phyloP scores from a whole-genome alignment of 2,329 filamentous ascomycete species.

The Aspergillus novoparasiticus region DNA sequence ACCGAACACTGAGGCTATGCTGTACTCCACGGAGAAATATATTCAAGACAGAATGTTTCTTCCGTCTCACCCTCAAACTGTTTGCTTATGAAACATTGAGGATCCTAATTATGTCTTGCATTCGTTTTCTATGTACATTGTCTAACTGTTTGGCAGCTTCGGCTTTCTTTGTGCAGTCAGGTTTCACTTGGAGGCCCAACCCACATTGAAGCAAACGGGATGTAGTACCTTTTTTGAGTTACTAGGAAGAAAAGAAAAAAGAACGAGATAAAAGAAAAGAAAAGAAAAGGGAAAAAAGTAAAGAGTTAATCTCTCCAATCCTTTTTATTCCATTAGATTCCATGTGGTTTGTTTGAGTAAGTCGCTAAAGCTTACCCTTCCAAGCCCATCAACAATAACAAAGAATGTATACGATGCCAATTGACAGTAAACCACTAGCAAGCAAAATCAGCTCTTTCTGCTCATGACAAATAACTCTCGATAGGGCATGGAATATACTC shows the following conservation, averaged over 20 bases:
- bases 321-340: not conserved
- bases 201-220: conserved; percentile 9
- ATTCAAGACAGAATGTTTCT: not conserved
- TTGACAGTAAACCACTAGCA: not conserved
- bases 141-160: not conserved
- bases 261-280: not conserved
- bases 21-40: conserved; percentile 1
- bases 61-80: conserved; percentile 3
- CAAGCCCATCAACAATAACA: not conserved
- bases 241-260: not conserved
- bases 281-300: not conserved
- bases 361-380: not conserved
- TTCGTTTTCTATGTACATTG: conserved; percentile 5
- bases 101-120: conserved; percentile 3
- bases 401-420: not conserved
- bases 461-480: not conserved
- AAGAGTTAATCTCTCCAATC: not conserved
- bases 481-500: not conserved
- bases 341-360: not conserved
- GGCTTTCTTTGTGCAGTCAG: conserved; percentile 1
- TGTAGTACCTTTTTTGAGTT: conserved; percentile 1
- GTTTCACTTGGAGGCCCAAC: conserved; percentile 7
- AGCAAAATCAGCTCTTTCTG: not conserved
- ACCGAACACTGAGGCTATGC: conserved; percentile 3
- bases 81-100: conserved; percentile 1